These are phyloP conservation scores for Malus fusca DNA, from an alignment of 306 rosid genomes.

Conservation along the genomic window DNA sequence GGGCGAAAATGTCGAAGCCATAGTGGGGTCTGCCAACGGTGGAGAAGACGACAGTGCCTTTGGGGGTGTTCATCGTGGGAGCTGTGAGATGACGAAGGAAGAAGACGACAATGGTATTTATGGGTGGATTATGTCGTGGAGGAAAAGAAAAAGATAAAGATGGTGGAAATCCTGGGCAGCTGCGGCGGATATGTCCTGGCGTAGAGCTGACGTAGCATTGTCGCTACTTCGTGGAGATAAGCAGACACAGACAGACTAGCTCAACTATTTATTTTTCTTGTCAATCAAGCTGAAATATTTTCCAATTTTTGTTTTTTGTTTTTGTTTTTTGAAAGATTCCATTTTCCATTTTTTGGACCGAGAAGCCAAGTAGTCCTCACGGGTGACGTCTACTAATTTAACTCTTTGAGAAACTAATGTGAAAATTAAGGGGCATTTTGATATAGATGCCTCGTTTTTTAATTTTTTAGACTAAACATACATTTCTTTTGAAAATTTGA, in stretches of 20 bases:
- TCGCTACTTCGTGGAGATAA: background rate
- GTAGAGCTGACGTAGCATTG: background rate
- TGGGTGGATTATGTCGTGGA: background rate
- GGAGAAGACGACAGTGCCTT: conserved; percentile 55
- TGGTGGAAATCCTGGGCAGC: background rate
- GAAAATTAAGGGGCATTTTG: too few relatives aligned
- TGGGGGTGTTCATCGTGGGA: conserved; percentile 10
- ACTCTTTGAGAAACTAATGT: too few relatives aligned
- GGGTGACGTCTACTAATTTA: too few relatives aligned
- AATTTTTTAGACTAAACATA: too few relatives aligned
- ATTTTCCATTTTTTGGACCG: too few relatives aligned
- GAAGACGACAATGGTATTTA: background rate
- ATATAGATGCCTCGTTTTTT: too few relatives aligned
- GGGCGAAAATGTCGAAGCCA: conserved; percentile 68
- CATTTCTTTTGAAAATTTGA: too few relatives aligned
- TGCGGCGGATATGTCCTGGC: background rate
- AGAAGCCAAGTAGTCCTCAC: too few relatives aligned
- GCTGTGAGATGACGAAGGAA: background rate
- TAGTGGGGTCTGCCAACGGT: conserved; percentile 50
- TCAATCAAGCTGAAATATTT: too few relatives aligned
- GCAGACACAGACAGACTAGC: background rate
- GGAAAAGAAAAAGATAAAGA: background rate
- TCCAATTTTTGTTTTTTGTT: too few relatives aligned
- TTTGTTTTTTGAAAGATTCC: too few relatives aligned
- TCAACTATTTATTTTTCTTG: too few relatives aligned